Conservation (phyloP, 2,329 filamentous ascomycete genomes). For the Paramyrothecium roridum region DNA sequence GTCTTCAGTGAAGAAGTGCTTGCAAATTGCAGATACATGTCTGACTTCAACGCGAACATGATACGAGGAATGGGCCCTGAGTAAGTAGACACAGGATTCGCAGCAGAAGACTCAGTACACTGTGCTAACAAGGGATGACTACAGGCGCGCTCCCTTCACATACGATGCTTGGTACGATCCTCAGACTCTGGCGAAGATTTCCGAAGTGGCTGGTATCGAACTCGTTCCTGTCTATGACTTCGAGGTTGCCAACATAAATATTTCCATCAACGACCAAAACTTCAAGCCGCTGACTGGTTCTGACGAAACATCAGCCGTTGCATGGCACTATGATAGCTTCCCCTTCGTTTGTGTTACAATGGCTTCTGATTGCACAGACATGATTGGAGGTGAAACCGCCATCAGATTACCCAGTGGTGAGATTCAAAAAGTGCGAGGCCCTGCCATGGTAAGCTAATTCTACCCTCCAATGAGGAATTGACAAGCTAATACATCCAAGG, state of each 20-base stretch:
- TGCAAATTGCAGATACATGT: slow-evolving; percentile 53
- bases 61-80: slow-evolving; percentile 40
- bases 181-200: slow-evolving; percentile 43
- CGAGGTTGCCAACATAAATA: slow-evolving; percentile 51
- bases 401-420: slow-evolving; percentile 48
- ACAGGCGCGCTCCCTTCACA: slow-evolving; percentile 55
- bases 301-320: slow-evolving; percentile 52
- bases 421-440: slow-evolving; percentile 55
- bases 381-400: slow-evolving; percentile 64
- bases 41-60: slow-evolving; percentile 47
- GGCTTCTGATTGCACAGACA: slow-evolving; percentile 59
- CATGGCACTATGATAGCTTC: slow-evolving; percentile 63
- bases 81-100: slow-evolving; percentile 36
- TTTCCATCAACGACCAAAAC: slow-evolving; percentile 45
- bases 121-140: no score
- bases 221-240: slow-evolving; percentile 51
- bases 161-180: slow-evolving; percentile 48
- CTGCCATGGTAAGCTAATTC: slow-evolving; percentile 47
- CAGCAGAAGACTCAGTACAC: neutral
- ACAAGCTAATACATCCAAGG: slow-evolving; percentile 29
- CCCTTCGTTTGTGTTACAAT: slow-evolving; percentile 67
- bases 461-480: slow-evolving; percentile 49
- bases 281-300: slow-evolving; percentile 19
- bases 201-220: slow-evolving; percentile 51
- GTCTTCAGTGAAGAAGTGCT: slow-evolving; percentile 56